These are phyloP conservation scores for Crotalaria pallida DNA, from an alignment of 306 rosid species.

Conservation along the genomic window DNA sequence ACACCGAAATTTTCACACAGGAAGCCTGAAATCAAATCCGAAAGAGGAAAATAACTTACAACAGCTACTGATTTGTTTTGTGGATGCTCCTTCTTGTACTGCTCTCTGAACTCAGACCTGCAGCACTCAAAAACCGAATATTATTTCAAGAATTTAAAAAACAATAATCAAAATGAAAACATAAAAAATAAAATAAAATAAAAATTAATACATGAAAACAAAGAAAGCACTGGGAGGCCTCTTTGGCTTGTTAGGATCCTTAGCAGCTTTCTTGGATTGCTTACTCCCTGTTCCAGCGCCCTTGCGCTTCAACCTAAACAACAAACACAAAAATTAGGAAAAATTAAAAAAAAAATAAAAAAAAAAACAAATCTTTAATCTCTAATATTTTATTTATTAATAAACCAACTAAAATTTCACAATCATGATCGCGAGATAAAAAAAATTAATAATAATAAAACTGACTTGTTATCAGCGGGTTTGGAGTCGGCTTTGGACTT, in stretches of 20 bases:
- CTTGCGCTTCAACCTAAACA: constrained; percentile 64
- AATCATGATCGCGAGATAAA: no score
- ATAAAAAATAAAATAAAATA: neutral
- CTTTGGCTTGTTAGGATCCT: constrained; percentile 95
- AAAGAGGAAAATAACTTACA: constrained; percentile 33
- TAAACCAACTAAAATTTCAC: no score
- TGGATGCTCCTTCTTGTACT: constrained; percentile 71
- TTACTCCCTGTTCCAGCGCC: constrained; percentile 60
- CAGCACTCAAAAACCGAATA: neutral
- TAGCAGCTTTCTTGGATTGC: constrained; percentile 52
- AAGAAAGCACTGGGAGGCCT: constrained; percentile 97
- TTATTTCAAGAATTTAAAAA: no score
- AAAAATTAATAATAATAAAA: neutral
- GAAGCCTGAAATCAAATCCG: neutral
- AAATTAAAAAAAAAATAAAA: no score
- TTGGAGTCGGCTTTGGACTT: constrained; percentile 51
- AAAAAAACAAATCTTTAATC: no score
- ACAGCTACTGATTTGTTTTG: constrained; percentile 64
- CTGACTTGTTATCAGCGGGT: constrained; percentile 47
- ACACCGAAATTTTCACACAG: neutral
- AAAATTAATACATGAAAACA: constrained; percentile 60
- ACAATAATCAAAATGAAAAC: neutral
- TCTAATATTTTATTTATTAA: no score
- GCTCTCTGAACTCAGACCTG: constrained; percentile 81
- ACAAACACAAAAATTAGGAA: neutral